phyloP scores from a whole-genome alignment of 495 filamentous ascomycete genomes.

The Penicillium soppii region DNA sequence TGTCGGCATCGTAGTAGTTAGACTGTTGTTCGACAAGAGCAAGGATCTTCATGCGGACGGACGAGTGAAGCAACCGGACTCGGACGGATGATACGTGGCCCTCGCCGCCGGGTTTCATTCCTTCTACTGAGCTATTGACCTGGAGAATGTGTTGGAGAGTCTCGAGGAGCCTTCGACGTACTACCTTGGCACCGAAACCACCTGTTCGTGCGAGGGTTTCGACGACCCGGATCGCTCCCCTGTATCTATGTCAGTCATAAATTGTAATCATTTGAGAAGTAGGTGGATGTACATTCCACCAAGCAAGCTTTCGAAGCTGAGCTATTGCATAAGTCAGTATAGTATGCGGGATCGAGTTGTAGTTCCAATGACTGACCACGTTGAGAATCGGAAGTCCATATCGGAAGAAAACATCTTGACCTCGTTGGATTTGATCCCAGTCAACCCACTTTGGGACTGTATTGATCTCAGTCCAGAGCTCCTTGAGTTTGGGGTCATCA shows the following conservation, averaged over 20 bases:
- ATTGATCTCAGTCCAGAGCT: conserved; percentile 68
- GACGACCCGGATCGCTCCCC: conserved; percentile 59
- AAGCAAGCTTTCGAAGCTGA: conserved; percentile 40
- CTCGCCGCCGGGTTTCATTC: conserved; percentile 65
- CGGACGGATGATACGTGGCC: conserved; percentile 67
- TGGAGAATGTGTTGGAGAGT: conserved; percentile 76
- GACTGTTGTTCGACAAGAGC: conserved; percentile 53
- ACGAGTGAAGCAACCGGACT: conserved; percentile 74
- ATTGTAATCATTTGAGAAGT: background rate
- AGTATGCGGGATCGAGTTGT: background rate
- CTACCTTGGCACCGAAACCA: conserved; percentile 70
- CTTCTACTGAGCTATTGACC: conserved; percentile 62
- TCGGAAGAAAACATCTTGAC: conserved; percentile 63
- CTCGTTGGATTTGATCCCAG: conserved; percentile 72
- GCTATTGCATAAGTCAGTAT: conserved; percentile 14
- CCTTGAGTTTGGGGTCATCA: conserved; percentile 54
- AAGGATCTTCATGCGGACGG: conserved; percentile 65
- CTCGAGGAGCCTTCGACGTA: conserved; percentile 68
- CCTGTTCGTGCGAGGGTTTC: conserved; percentile 77
- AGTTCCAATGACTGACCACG: conserved; percentile 23
- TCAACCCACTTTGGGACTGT: conserved; percentile 77
- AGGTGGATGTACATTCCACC: conserved; percentile 37
- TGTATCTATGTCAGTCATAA: conserved; percentile 14
- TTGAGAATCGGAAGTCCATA: conserved; percentile 67
- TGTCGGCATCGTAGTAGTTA: conserved; percentile 60